Evolutionary conservation across 164 flowering plant genomes (phyloP), one percentile per base, ranked within the genome.

Genomic region (Sextonia rubra): DNA sequence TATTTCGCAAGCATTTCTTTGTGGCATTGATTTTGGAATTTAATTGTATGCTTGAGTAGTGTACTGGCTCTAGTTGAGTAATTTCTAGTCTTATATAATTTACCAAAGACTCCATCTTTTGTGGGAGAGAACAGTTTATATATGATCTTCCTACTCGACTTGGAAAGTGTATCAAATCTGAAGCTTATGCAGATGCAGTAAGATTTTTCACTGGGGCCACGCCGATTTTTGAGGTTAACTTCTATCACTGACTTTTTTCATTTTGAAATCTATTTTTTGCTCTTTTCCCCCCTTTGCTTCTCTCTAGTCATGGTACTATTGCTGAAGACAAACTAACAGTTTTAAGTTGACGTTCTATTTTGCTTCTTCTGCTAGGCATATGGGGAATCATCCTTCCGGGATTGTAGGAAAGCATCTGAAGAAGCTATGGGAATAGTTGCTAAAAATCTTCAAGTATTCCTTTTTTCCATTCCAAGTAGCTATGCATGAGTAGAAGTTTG

Each of bases 101-200:
- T 80, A 79, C 69, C 80, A 80, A 74, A 78, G 61, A 74, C 71
- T 82, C 77, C 75, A 47, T 84, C 64, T 82, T 83, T 55, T 78
- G 68, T 86, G 81, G 80, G 76, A 81, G 83, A 85, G 90, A 77
- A 83, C 97, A 96, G 99, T 93, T 96, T 82, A 93, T 96, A 80
- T 93, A 90, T 83, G 98, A 96, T 82, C 86, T 96, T 77, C 99
- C 98, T 69, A 81, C 91, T 77, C 88, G 89, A 77, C 97, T 96
- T 80, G 87, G 80, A 75, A 96, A 93, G 75, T 96, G 98, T 68
- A 92, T 93, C 75, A 90, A 93, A 79, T 76, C 94, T 75, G 98
- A 89, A 85, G 90, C 97, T 66, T 96, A 96, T 90, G 94, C 90
- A 71, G 98, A 93, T 81, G 99, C 99, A 25, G 94, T 93, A 72